Evolutionary conservation across 1,284 basidiomycete species (phyloP).

Genomic region (Fistulinella cinereoalba): DNA sequence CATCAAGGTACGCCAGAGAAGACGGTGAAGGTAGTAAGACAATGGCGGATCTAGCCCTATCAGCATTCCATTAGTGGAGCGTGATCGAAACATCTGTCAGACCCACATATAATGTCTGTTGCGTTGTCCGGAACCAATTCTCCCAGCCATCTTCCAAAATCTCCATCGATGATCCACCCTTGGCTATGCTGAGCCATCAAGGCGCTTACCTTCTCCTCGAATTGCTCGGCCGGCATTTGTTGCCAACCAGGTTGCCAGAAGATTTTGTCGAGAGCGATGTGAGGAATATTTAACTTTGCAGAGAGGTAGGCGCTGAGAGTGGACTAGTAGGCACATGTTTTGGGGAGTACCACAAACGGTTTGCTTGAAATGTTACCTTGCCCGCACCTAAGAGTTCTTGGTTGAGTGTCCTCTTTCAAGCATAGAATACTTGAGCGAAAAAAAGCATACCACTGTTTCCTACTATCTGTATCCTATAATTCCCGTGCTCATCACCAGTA

Average conservation of each 20-base stretch:
- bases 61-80: neutral
- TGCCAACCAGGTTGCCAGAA: slow-evolving; percentile 52
- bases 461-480: slow-evolving; percentile 47
- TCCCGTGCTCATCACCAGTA: slow-evolving; percentile 46
- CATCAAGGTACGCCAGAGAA: slow-evolving; percentile 49
- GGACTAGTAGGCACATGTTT: slow-evolving; percentile 35
- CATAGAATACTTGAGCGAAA: neutral
- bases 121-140: slow-evolving; percentile 37
- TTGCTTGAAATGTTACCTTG: slow-evolving; percentile 37
- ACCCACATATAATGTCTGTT: slow-evolving; percentile 62
- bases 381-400: slow-evolving; percentile 37
- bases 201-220: slow-evolving; percentile 35
- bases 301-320: slow-evolving; percentile 49
- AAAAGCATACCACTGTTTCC: slow-evolving; percentile 51
- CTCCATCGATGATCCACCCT: slow-evolving; percentile 56
- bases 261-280: slow-evolving; percentile 43
- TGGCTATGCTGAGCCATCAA: slow-evolving; percentile 27
- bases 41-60: slow-evolving; percentile 66
- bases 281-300: slow-evolving; percentile 42
- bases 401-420: neutral
- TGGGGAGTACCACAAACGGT: neutral
- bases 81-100: neutral
- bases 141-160: slow-evolving; percentile 33
- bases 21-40: slow-evolving; percentile 53
- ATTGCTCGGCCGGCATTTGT: slow-evolving; percentile 35